Base-by-base conservation (phyloP, 495 filamentous ascomycete species). In the Trichoderma asperelloides region DNA sequence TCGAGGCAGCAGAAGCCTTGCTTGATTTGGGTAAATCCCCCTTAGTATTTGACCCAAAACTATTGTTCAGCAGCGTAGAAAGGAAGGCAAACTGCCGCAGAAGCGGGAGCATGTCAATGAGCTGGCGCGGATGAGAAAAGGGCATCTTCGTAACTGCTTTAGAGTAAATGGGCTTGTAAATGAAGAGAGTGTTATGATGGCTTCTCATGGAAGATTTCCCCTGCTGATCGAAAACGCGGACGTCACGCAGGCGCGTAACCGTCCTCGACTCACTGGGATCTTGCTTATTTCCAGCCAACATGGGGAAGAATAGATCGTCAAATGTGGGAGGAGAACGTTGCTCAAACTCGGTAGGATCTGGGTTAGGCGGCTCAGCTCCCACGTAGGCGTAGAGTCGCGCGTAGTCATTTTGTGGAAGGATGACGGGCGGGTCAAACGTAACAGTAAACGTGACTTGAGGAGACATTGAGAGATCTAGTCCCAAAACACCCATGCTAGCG, bases 71-170 rank as follows among this genome's bases (percentile, higher is more conserved):
- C 15, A 95, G 70, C 15, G 79, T 85, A 2, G 84, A 83, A 0
- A 93, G 72, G 62, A 92, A 81, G 2, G 86, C 88, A 72, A 91
- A 94, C 75, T 96, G 91, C 9, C 91, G 82, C 8, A 95, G 80
- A 25, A 85, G 79, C 18, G 89, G 92, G 28, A 97, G 80, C 65
- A 97, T 86, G 47, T 84, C 84, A 30, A 93, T 78, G 16, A 98
- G 78, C 72, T 97, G 92, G 64, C 88, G 85, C 2, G 95, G 95
- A 73, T 98, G 95, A 1, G 87, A 86, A 71, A 98, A 97, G 1
- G 91, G 88, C 11, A 97, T 77, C 25, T 90, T 84, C 45, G 83
- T 84, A 28, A 98, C 74, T 2, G 82, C 83, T 43, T 87, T 81
- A 4, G 89, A 90, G 63, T 85, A 88, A 18, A 90, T 87, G 2